These are phyloP conservation scores for Aspergillus terreus DNA, from an alignment of 2,329 filamentous ascomycete species.

Conservation along the genomic window DNA sequence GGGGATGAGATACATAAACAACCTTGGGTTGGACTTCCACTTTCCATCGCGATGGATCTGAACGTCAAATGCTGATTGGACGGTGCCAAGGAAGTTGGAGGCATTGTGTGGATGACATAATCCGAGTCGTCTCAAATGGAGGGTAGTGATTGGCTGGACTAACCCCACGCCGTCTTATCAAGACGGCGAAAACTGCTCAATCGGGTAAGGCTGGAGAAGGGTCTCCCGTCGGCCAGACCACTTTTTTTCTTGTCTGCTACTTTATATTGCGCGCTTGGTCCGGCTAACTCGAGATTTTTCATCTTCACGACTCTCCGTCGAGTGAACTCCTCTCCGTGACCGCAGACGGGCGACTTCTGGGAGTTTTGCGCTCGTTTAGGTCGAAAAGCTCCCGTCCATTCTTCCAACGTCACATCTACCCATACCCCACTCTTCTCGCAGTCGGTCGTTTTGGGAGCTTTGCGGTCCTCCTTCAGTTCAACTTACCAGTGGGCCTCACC, in stretches of 20 bases:
- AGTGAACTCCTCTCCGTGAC: constrained; percentile 9
- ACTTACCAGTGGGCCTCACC: too few species aligned
- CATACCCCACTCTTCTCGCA: constrained; percentile 1
- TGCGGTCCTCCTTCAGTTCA: background rate
- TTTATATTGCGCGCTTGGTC: constrained; percentile 1
- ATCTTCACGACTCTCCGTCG: constrained; percentile 12
- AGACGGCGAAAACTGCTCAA: constrained; percentile 5
- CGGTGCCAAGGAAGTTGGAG: too few species aligned
- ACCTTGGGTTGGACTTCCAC: too few species aligned
- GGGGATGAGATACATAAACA: too few species aligned
- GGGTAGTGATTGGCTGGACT: background rate
- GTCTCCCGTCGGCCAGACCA: background rate
- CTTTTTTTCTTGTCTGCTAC: background rate
- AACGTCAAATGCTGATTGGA: background rate
- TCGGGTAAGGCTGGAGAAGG: constrained; percentile 5
- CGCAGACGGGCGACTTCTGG: constrained; percentile 51
- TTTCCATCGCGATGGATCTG: background rate
- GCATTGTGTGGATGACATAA: too few species aligned
- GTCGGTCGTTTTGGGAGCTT: background rate
- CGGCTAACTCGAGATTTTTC: constrained; percentile 5
- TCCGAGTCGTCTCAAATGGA: too few species aligned
- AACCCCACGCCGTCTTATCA: background rate
- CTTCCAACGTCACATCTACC: background rate
- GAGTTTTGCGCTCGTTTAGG: constrained; percentile 54
- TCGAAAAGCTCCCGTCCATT: constrained; percentile 45